Evolutionary conservation across 805 yeast species (phyloP).

Genomic region (Candida bentonensis): DNA sequence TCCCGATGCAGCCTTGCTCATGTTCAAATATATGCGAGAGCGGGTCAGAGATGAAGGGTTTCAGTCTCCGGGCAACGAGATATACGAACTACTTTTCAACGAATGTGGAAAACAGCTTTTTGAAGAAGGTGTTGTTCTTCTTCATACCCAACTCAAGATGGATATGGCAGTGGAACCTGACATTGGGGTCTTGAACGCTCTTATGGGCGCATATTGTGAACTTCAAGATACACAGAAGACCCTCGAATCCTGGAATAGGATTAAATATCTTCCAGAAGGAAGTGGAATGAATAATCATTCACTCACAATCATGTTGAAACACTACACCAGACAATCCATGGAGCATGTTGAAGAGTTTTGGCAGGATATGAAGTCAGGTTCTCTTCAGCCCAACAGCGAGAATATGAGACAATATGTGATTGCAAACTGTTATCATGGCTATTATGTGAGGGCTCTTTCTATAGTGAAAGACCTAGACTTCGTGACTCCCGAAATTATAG

Average conservation of each 20-base stretch:
- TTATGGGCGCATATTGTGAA: constrained; percentile 50
- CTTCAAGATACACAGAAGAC: constrained; percentile 41
- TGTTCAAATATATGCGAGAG: constrained; percentile 47
- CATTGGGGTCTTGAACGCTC: constrained; percentile 41
- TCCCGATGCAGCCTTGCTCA: constrained; percentile 46
- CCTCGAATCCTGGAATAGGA: constrained; percentile 44
- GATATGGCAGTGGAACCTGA: constrained; percentile 45
- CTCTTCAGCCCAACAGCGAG: constrained; percentile 36
- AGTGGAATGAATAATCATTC: constrained; percentile 43
- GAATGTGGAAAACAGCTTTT: constrained; percentile 46
- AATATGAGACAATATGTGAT: constrained; percentile 48
- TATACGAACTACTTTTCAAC: constrained; percentile 46
- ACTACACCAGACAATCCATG: constrained; percentile 39
- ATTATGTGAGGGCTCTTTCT: constrained; percentile 39
- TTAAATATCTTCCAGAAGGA: constrained; percentile 41
- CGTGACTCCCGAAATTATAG: constrained; percentile 15
- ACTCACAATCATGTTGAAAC: constrained; percentile 50
- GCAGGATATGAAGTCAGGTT: constrained; percentile 36
- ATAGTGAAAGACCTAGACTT: constrained; percentile 31
- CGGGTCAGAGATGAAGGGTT: constrained; percentile 39
- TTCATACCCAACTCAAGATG: constrained; percentile 50
- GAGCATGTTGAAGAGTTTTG: constrained; percentile 48
- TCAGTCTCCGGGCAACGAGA: constrained; percentile 37
- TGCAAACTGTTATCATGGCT: constrained; percentile 58
- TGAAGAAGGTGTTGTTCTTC: constrained; percentile 49